Base-by-base conservation (phyloP, 305 asterid species). In the Salvia sclarea region DNA sequence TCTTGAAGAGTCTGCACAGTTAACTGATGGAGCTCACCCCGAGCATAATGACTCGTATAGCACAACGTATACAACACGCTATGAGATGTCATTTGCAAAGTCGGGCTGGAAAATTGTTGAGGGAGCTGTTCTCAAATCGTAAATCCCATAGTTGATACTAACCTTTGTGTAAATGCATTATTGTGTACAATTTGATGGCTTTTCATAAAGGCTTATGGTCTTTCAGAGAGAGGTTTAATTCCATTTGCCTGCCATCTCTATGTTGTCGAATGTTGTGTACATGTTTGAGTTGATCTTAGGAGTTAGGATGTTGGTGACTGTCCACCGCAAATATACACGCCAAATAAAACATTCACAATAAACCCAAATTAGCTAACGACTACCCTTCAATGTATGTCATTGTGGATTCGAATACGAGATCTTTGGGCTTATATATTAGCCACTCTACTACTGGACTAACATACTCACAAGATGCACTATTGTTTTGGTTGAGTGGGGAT, bases 71-170 rank as follows among this genome's bases (percentile, higher is more conserved):
- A 87, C 98, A 6, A 89, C 96, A 22, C 84, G 97, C 75, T 94
- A 94, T 58, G 97, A 91, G 75, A 76, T 89, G 87, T 79, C 83
- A 22, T 74, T 78, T 74, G 84, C 75, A 0, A 76, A 84, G 18
- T 86, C 96, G 0, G 96, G 91, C 53, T 91, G 98, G 98, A 91
- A 83, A 82, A 91, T 91, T 70, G 79, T 86, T 14, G 97, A 86
- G 77, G 98, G 98, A 40, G 97, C 97, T 63, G 97, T 90, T 64
- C 92, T 91, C 25, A 94, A 86, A 81, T 81, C 95, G 0, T 85
- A 79, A 70, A 48, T 28, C 50, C 50, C 56, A 67, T 67, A 65
- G 55, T 66, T 48, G 21, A 66, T 57, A 28, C 53, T 22, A 14
- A 35, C 52, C 55, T 28, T 53, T 35, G 45, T 79, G 83, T 81